Evolutionary conservation across 768 basidiomycete genomes (phyloP).

Genomic region (Rhizopogon vinicolor): DNA sequence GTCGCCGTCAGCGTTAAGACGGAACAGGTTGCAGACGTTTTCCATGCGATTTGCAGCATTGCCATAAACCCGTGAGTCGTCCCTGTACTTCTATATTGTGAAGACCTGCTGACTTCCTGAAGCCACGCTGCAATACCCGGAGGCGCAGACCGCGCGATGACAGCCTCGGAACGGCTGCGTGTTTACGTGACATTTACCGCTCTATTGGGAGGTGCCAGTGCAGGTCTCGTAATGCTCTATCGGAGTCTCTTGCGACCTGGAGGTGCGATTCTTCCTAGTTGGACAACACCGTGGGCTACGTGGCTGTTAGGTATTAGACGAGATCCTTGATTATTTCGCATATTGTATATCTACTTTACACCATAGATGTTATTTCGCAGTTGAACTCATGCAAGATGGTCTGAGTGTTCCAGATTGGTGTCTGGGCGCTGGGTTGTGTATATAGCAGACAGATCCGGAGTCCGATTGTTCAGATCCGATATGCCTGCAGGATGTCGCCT

Average conservation of each 20-base stretch:
- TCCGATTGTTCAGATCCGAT: constrained; percentile 32
- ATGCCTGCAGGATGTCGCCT: constrained; percentile 31
- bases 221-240: constrained; percentile 66
- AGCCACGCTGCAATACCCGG: constrained; percentile 74
- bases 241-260: constrained; percentile 66
- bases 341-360: constrained; percentile 6
- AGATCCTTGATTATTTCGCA: constrained; percentile 18
- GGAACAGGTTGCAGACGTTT: constrained; percentile 81
- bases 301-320: constrained; percentile 59
- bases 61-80: constrained; percentile 81
- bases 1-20: constrained; percentile 91
- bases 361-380: constrained; percentile 9
- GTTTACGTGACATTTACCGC: constrained; percentile 73
- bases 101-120: constrained; percentile 11
- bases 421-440: constrained; percentile 1
- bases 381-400: neutral
- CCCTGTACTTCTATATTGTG: constrained; percentile 2
- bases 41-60: constrained; percentile 78
- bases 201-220: constrained; percentile 66
- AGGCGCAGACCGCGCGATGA: constrained; percentile 75
- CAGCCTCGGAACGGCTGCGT: constrained; percentile 61
- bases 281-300: constrained; percentile 57
- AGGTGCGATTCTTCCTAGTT: constrained; percentile 43
- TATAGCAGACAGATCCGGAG: constrained; percentile 22
- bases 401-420: neutral